These are phyloP conservation scores for Pichia sp. DNA, from an alignment of 1,139 yeast species.

Conservation along the genomic window DNA sequence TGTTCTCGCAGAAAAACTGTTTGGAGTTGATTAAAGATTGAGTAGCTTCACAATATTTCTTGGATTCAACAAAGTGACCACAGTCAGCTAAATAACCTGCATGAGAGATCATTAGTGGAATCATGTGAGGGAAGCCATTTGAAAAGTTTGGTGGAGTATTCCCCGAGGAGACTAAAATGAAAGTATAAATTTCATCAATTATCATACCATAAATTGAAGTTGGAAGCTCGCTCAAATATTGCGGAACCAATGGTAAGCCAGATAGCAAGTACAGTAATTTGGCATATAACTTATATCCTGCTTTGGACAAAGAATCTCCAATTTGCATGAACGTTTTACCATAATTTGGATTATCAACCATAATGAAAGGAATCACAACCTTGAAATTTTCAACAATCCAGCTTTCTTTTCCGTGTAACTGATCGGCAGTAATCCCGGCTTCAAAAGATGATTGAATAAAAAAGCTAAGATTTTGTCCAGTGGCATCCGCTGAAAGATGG, in stretches of 20 bases:
- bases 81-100: conserved; percentile 59
- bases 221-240: conserved; percentile 21
- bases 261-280: conserved; percentile 20
- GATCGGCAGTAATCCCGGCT: conserved; percentile 12
- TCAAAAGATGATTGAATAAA: conserved; percentile 19
- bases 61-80: conserved; percentile 50
- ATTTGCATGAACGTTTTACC: conserved; percentile 43
- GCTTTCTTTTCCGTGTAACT: conserved; percentile 18
- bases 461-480: conserved; percentile 22
- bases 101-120: conserved; percentile 49
- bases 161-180: conserved; percentile 30
- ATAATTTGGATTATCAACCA: conserved; percentile 25
- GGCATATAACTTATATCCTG: conserved; percentile 26
- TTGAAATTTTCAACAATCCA: conserved; percentile 24
- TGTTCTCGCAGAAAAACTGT: conserved; percentile 32
- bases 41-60: conserved; percentile 49
- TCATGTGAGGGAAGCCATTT: conserved; percentile 44
- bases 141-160: conserved; percentile 24
- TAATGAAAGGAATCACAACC: conserved; percentile 22
- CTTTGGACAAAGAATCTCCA: conserved; percentile 40
- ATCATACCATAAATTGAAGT: conserved; percentile 36
- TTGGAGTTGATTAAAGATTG: conserved; percentile 35
- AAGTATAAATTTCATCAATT: conserved; percentile 71
- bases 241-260: conserved; percentile 23
- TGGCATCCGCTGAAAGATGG: conserved; percentile 29